These are phyloP conservation scores for Colletotrichum siamense DNA, from an alignment of 2,329 filamentous ascomycete genomes.

Conservation along the genomic window DNA sequence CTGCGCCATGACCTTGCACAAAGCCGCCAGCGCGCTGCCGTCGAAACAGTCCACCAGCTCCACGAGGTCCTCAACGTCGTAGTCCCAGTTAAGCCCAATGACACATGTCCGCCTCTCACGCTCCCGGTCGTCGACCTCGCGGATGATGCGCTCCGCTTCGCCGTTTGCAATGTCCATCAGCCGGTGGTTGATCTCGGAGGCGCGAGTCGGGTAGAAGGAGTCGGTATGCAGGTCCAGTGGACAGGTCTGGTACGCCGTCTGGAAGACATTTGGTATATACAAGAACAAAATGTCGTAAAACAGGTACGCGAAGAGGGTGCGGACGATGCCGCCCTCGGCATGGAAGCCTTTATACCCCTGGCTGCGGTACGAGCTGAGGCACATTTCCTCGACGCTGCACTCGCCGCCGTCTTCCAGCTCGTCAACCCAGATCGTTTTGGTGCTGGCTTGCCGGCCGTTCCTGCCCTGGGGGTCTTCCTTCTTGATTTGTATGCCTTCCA, in stretches of 20 bases:
- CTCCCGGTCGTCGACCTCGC: slow-evolving; percentile 71
- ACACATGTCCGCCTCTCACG: slow-evolving; percentile 78
- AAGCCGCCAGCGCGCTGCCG: slow-evolving; percentile 77
- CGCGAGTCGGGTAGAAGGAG: slow-evolving; percentile 85
- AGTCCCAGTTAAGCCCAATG: slow-evolving; percentile 93
- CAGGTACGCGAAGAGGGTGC: slow-evolving; percentile 89
- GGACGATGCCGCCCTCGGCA: slow-evolving; percentile 86
- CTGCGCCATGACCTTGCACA: slow-evolving; percentile 95
- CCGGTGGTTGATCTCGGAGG: slow-evolving; percentile 86
- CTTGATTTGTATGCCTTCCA: slow-evolving; percentile 81
- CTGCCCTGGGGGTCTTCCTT: slow-evolving; percentile 52
- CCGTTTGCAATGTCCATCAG: slow-evolving; percentile 90
- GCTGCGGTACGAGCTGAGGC: slow-evolving; percentile 81
- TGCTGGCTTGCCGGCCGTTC: slow-evolving; percentile 51
- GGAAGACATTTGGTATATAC: slow-evolving; percentile 96
- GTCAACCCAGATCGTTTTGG: slow-evolving; percentile 89
- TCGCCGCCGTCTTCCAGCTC: slow-evolving; percentile 71
- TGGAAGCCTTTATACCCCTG: slow-evolving; percentile 96
- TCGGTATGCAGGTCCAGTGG: slow-evolving; percentile 93
- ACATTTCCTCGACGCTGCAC: slow-evolving; percentile 94
- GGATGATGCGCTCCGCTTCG: slow-evolving; percentile 69
- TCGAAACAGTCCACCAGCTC: slow-evolving; percentile 82
- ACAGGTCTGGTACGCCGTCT: slow-evolving; percentile 93
- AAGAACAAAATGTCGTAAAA: slow-evolving; percentile 94
- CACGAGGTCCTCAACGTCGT: slow-evolving; percentile 76